Evolutionary conservation across 2,329 filamentous ascomycete species (phyloP), one percentile per base, ranked within the genome.

Genomic region (Aspergillus ochraceoroseus): DNA sequence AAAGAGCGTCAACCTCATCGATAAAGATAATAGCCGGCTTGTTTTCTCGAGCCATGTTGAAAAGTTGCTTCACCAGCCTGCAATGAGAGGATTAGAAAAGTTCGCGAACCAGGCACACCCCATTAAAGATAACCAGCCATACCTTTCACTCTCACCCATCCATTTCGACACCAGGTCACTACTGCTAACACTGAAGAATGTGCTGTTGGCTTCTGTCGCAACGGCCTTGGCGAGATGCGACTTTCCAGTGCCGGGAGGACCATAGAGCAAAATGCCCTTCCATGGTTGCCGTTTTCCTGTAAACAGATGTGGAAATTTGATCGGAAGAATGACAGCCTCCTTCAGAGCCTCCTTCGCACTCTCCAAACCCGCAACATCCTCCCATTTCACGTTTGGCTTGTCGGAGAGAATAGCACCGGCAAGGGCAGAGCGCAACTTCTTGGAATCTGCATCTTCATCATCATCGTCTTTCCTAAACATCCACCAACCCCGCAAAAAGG

Each of bases 121-220:
- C n/a, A n/a, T n/a, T n/a, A 6, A 32, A 19, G 12, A 7, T 17
- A 14, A 7, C 29, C 42, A n/a, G 17, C 55, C 74, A 33, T 71
- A 94, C 87, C 88, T 80, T 79, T 98, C 92, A 74, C 86, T 94
- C 69, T 98, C 92, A 71, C 92, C 92, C 92, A 98, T 98, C 92
- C 92, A 98, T 64, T 98, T 98, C 65, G 87, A 95, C 46, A 98
- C 92, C 66, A 98, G 67, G 64, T 98, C 92, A 61, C 87, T 94
- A 74, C 87, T 94, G 69, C 87, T 94, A 52, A 98, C 90, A 60
- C 88, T 95, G 76, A 98, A 98, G 64, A 98, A 98, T 3, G 92
- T 96, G 67, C 89, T 95, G 67, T 98, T 96, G 44, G 92, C 92
- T 68, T 98, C 92, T 12, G 92, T 98, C 38, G 92, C 92, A 35